These are phyloP conservation scores for Penicillium janthinellum DNA, from an alignment of 2,329 filamentous ascomycete species.

Conservation along the genomic window DNA sequence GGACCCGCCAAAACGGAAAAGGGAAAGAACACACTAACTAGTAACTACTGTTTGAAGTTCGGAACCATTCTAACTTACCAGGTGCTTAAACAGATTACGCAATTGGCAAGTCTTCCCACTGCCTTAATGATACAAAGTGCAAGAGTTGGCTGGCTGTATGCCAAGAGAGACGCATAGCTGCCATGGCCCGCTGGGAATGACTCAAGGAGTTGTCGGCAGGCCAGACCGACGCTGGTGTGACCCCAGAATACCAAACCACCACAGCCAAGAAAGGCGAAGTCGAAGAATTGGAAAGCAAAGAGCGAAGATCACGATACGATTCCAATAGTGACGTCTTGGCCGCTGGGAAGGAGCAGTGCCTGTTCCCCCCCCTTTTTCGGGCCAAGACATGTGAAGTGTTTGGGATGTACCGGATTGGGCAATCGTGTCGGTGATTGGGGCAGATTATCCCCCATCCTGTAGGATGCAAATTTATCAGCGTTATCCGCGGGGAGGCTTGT, in stretches of 20 bases:
- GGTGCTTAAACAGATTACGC: conserved; percentile 16
- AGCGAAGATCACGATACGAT: conserved; percentile 17
- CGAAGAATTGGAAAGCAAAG: conserved; percentile 26
- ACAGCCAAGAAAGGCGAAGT: conserved; percentile 31
- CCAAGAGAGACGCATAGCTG: conserved; percentile 19
- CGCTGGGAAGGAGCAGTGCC: not conserved
- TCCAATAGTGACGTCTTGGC: conserved; percentile 35
- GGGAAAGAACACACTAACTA: not conserved
- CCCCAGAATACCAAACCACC: conserved; percentile 13
- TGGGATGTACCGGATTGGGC: conserved; percentile 14
- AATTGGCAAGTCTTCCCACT: conserved; percentile 8
- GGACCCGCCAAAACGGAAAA: conserved; percentile 9
- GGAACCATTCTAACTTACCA: not conserved
- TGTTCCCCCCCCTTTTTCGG: conserved; percentile 21
- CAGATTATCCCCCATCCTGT: not conserved
- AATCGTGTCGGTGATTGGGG: not conserved
- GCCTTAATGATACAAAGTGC: not conserved
- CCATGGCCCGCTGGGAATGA: conserved; percentile 19
- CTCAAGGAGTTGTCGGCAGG: conserved; percentile 3
- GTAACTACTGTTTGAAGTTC: not conserved
- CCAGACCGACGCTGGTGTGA: conserved; percentile 7
- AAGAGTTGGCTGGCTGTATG: not conserved
- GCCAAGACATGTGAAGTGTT: conserved; percentile 36
- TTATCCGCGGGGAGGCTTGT: conserved; percentile 23
- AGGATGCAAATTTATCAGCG: conserved; percentile 16